A percentile compares a stretch with the other conserved stretches of the same genome.
phyloP scores from a whole-genome alignment of 305 asterid genomes.

The Stenogyne calaminthoides region DNA sequence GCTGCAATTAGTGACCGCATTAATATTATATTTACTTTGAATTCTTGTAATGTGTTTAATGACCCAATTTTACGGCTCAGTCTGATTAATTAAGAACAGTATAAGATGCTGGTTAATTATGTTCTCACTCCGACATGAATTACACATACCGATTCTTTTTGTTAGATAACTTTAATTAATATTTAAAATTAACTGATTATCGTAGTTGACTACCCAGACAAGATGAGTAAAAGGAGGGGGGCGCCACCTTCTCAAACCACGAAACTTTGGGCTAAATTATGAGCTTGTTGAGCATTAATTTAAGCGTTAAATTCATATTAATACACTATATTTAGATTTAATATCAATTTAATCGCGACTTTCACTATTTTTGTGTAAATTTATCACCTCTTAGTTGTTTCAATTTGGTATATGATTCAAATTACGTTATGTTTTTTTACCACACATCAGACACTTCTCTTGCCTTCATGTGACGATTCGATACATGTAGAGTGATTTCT shows the following conservation, averaged over 20 bases:
- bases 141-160: not conserved
- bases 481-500: too few species aligned
- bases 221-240: not conserved
- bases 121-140: not conserved
- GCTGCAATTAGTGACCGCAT: not conserved
- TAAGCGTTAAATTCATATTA: too few species aligned
- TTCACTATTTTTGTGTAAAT: too few species aligned
- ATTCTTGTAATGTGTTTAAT: not conserved
- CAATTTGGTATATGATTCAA: too few species aligned
- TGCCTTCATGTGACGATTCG: too few species aligned
- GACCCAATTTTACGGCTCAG: not conserved
- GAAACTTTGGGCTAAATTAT: conserved; percentile 15
- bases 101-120: not conserved
- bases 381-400: too few species aligned
- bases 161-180: not conserved
- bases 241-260: conserved; percentile 18
- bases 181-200: not conserved
- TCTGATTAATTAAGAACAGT: not conserved
- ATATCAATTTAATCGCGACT: too few species aligned
- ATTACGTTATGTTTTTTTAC: too few species aligned
- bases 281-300: not conserved
- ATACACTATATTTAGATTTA: too few species aligned
- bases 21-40: not conserved
- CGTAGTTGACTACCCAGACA: not conserved
- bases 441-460: too few species aligned